A percentile compares a stretch with the other conserved stretches of the same genome.
phyloP scores from a whole-genome alignment of 2,329 filamentous ascomycete species.

The Botrytis sinoallii region DNA sequence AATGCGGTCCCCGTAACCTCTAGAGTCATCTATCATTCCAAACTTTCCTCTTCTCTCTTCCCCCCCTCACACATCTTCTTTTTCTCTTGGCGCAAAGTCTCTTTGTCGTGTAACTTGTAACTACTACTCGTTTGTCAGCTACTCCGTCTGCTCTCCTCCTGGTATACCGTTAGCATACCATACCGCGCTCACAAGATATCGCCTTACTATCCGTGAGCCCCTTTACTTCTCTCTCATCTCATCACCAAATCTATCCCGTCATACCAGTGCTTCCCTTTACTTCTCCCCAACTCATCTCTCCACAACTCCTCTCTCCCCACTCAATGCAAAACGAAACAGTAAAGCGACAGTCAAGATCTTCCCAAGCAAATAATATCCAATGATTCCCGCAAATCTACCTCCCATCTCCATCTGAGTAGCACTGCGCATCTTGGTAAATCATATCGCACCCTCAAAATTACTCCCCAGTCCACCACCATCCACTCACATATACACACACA shows the following conservation, averaged over 20 bases:
- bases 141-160: neutral
- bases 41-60: neutral
- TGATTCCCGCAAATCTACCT: neutral
- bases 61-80: neutral
- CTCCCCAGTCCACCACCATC: neutral
- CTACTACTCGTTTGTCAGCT: neutral
- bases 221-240: neutral
- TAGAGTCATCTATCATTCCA: neutral
- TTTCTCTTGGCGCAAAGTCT: neutral
- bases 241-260: neutral
- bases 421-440: neutral
- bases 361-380: neutral
- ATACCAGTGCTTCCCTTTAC: accelerated
- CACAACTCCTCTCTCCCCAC: neutral
- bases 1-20: neutral
- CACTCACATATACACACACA: too few relatives aligned
- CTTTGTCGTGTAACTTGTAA: neutral
- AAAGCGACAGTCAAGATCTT: accelerated
- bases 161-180: neutral
- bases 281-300: neutral
- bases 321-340: neutral
- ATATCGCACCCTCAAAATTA: neutral
- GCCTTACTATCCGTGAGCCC: neutral
- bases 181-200: neutral
- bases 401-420: neutral